Evolutionary conservation across 179 eudicot species (phyloP).

Genomic region (Heliamphora pulchella): DNA sequence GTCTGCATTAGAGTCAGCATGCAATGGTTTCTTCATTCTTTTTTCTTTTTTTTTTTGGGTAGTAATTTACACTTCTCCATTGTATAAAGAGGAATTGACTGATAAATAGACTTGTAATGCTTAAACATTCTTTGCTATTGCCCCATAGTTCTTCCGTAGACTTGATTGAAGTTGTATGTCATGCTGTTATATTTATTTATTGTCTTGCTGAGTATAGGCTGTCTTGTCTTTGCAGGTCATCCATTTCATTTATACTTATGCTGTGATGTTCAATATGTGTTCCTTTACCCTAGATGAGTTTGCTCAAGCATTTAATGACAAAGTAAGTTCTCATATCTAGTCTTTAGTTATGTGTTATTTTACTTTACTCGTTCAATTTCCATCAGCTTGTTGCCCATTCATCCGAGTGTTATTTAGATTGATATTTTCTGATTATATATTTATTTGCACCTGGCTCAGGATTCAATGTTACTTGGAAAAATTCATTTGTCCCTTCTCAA

Average conservation of each 20-base stretch:
- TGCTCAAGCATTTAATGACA: conserved; percentile 69
- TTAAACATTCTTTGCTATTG: neutral
- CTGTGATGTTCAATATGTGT: conserved; percentile 41
- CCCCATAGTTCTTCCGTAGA: neutral
- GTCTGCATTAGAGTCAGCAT: neutral
- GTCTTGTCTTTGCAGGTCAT: conserved; percentile 52
- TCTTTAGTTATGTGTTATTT: neutral
- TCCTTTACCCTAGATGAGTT: conserved; percentile 87
- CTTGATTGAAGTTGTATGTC: conserved; percentile 5
- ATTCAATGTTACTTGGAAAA: conserved; percentile 74
- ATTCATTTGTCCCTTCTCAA: conserved; percentile 64
- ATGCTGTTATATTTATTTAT: neutral
- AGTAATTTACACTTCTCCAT: neutral
- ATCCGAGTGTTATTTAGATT: neutral
- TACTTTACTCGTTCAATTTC: neutral
- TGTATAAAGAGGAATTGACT: no score
- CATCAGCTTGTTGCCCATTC: neutral
- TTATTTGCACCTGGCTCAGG: conserved; percentile 38
- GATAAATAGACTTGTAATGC: neutral
- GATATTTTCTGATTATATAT: conserved; percentile 6
- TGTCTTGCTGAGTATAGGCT: conserved; percentile 17
- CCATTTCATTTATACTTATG: conserved; percentile 81
- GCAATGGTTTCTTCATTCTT: neutral
- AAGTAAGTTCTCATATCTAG: conserved; percentile 40
- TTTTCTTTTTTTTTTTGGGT: neutral